phyloP scores from a whole-genome alignment of 2,329 filamentous ascomycete genomes.

The Aureobasidium sp. region DNA sequence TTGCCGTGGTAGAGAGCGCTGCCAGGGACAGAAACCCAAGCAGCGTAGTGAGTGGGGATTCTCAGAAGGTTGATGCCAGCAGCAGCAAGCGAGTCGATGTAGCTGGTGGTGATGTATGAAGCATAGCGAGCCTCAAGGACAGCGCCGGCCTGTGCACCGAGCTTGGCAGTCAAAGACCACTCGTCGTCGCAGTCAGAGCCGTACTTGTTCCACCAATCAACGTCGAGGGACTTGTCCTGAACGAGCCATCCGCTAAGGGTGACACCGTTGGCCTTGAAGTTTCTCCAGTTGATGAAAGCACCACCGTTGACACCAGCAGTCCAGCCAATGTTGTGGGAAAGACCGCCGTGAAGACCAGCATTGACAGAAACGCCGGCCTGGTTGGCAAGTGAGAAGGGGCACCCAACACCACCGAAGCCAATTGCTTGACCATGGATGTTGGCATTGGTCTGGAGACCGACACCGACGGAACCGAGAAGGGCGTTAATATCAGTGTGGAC shows the following conservation, averaged over 20 bases:
- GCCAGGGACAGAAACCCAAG: conserved; percentile 16
- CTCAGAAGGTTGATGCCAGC: conserved; percentile 16
- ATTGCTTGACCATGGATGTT: conserved; percentile 5
- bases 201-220: conserved; percentile 12
- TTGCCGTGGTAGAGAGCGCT: conserved; percentile 17
- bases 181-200: conserved; percentile 25
- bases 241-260: conserved; percentile 31
- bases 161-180: conserved; percentile 29
- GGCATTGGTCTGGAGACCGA: conserved; percentile 1
- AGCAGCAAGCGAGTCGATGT: conserved; percentile 16
- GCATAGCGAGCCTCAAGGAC: conserved; percentile 29
- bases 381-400: conserved; percentile 2
- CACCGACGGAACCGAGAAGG: background rate
- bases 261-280: conserved; percentile 22
- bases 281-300: conserved; percentile 21
- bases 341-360: background rate
- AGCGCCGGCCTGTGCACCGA: conserved; percentile 26
- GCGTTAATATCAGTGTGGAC: background rate
- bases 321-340: conserved; percentile 10
- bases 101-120: conserved; percentile 20
- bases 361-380: conserved; percentile 4
- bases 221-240: conserved; percentile 22
- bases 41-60: conserved; percentile 17
- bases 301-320: background rate
- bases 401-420: background rate